phyloP scores from a whole-genome alignment of 495 filamentous ascomycete genomes.

The Viridothelium virens region DNA sequence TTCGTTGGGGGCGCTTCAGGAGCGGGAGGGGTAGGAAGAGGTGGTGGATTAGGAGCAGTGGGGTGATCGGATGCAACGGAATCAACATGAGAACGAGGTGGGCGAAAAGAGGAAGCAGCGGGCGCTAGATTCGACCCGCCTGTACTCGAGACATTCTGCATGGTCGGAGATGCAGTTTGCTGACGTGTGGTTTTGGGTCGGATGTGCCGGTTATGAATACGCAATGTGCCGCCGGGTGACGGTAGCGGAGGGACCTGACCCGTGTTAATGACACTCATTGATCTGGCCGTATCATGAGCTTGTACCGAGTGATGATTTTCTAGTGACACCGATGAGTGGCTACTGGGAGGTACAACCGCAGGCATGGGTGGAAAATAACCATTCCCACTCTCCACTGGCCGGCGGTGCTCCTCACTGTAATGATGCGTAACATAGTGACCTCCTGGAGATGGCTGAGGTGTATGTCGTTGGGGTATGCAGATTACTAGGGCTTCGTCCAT shows the following conservation, averaged over 20 bases:
- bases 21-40: conserved; percentile 51
- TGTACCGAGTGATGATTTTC: conserved; percentile 9
- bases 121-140: background rate
- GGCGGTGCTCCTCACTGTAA: conserved; percentile 50
- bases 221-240: conserved; percentile 59
- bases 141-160: conserved; percentile 22
- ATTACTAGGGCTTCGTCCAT: conserved; percentile 90
- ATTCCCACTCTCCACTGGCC: conserved; percentile 62
- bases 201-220: conserved; percentile 41
- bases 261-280: conserved; percentile 72
- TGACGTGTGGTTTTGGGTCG: conserved; percentile 59
- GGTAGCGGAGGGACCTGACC: conserved; percentile 75
- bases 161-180: conserved; percentile 74
- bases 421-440: conserved; percentile 46
- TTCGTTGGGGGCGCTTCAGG: conserved; percentile 35
- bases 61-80: conserved; percentile 19
- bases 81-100: conserved; percentile 16
- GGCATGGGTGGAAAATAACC: conserved; percentile 93
- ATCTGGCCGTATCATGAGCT: conserved; percentile 21
- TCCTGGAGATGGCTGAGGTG: conserved; percentile 74
- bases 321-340: conserved; percentile 36
- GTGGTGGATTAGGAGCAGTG: conserved; percentile 38
- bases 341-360: conserved; percentile 31
- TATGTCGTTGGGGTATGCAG: conserved; percentile 73
- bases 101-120: conserved; percentile 7